phyloP scores from a whole-genome alignment of 2,329 filamentous ascomycete genomes.

The Fusarium vanettenii region DNA sequence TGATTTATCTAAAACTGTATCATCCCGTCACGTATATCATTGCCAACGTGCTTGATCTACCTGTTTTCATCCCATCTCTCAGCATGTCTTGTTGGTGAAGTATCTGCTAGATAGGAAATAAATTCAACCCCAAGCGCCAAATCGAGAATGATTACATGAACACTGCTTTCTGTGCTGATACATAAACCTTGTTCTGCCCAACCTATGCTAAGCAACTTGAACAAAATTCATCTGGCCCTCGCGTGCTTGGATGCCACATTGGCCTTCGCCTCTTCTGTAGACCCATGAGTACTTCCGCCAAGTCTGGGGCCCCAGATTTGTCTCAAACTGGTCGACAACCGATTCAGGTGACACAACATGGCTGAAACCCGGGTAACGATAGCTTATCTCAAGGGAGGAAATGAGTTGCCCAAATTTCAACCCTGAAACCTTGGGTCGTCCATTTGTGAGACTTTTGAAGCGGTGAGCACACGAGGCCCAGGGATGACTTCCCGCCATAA shows the following conservation, averaged over 20 bases:
- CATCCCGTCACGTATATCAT: neutral
- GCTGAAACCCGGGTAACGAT: neutral
- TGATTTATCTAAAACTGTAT: neutral
- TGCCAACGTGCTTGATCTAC: neutral
- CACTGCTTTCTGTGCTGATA: neutral
- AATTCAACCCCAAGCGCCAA: neutral
- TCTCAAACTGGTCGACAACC: neutral
- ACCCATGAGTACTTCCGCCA: neutral
- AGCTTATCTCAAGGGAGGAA: neutral
- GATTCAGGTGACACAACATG: neutral
- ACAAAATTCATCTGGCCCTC: neutral
- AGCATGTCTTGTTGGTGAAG: neutral
- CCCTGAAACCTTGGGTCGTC: neutral
- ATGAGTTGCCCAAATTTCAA: neutral
- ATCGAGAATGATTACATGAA: neutral
- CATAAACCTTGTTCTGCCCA: neutral
- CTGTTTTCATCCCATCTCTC: neutral
- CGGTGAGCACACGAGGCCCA: neutral
- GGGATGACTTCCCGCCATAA: neutral
- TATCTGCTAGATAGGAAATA: neutral
- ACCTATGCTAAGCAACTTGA: neutral
- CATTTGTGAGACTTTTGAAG: neutral
- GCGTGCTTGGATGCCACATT: neutral
- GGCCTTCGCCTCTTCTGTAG: neutral
- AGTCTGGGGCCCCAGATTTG: neutral